phyloP scores from a whole-genome alignment of 306 rosid genomes.

The Prunus mume region DNA sequence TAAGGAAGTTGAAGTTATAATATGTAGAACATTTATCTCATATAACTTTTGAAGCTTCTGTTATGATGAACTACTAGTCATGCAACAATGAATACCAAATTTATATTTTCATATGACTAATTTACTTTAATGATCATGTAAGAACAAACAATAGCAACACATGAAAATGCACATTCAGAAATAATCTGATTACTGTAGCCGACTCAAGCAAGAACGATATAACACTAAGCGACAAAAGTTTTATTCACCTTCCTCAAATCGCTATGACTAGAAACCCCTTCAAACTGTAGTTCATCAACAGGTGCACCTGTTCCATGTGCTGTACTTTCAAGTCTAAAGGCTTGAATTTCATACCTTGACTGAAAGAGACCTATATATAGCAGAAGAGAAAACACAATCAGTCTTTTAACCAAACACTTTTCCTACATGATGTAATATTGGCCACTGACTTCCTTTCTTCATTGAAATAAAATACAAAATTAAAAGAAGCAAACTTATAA shows the following conservation, averaged over 20 bases:
- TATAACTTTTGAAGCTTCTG: slow-evolving; percentile 61
- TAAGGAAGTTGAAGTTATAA: neutral
- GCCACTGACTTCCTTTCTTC: neutral
- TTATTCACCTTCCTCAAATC: slow-evolving; percentile 54
- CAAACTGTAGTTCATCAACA: slow-evolving; percentile 77
- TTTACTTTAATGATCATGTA: neutral
- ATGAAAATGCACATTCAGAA: neutral
- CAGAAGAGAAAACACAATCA: neutral
- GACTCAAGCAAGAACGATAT: neutral
- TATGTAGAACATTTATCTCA: slow-evolving; percentile 18
- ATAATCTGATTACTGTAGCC: neutral
- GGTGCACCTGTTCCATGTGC: slow-evolving; percentile 70
- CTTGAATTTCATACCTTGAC: slow-evolving; percentile 69
- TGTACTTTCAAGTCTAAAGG: slow-evolving; percentile 71
- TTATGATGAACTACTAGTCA: slow-evolving; percentile 53
- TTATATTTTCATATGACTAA: slow-evolving; percentile 2
- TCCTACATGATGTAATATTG: neutral
- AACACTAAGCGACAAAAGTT: slow-evolving; percentile 6
- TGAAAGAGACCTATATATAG: slow-evolving; percentile 66
- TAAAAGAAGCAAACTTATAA: neutral
- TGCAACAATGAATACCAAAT: slow-evolving; percentile 10
- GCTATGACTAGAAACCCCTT: slow-evolving; percentile 69
- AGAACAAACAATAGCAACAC: neutral
- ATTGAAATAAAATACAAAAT: neutral
- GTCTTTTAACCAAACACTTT: neutral